Evolutionary conservation across 2,329 filamentous ascomycete species (phyloP), one percentile per base, ranked within the genome.

Genomic region (Diplodia intermedia): DNA sequence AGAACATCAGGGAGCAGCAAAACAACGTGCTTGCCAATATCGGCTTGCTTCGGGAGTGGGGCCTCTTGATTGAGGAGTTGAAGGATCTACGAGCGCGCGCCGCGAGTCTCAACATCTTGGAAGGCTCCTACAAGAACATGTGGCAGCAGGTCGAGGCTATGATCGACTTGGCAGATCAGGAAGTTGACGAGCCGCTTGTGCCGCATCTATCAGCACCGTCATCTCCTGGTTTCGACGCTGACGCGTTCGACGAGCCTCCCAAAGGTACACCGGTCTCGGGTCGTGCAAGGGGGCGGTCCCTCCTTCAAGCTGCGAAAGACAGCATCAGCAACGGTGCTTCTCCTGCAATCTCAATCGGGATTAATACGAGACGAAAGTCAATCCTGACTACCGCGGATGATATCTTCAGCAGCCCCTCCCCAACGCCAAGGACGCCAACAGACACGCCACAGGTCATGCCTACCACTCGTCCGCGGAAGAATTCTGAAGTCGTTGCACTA

Each of bases 121-220:
- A 86, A 69, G 90, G 90, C 7, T 76, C 84, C 6, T 85, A 88
- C 26, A 83, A 84, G 14, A 81, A 82, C 14, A 82, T 91, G 56
- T 96, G 91, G 91, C 88, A 89, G 73, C 91, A 95, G 76, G 92
- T 93, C 1, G 91, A 95, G 76, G 91, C 91, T 15, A 94, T 96
- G 79, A 95, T 96, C 75, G 90, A 91, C 40, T 82, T 96, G n/a
- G 92, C 92, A 55, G 89, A 89, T 55, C 83, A 89, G 70, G 87
- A 89, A 72, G 86, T 86, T 56, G 86, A 89, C 31, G 86, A 88
- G 69, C 80, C 84, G 23, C 80, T 82, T 26, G 74, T 82, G 9
- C 82, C 83, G 40, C 82, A 83, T 49, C 79, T 82, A 43, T 87
- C 86, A 8, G 86, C 86, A 7, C 81, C 82, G 2, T 88, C 86